These are phyloP conservation scores for Globisporangium irregulare DNA, from an alignment of 352 stramenopile genomes.

Conservation along the genomic window DNA sequence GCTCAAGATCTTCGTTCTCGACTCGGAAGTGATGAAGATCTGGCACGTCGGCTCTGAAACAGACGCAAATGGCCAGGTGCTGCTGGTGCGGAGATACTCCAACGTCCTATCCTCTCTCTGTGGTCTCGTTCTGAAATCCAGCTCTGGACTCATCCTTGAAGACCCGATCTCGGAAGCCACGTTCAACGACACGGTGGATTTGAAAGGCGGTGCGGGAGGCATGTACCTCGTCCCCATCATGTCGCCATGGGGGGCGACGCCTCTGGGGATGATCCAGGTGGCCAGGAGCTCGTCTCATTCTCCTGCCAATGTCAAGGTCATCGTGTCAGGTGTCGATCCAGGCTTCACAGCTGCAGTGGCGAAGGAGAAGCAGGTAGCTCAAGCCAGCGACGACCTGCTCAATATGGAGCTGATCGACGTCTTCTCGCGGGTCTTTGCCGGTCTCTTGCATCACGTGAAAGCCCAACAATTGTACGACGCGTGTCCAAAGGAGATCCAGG, in stretches of 20 bases:
- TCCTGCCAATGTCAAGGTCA: background rate
- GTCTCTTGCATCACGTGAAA: conserved; percentile 50
- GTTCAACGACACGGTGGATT: conserved; percentile 75
- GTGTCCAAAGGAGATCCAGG: conserved; percentile 45
- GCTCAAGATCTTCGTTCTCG: conserved; percentile 60
- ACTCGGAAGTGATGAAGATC: conserved; percentile 42
- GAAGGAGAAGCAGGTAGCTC: conserved; percentile 37
- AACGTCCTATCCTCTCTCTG: conserved; percentile 63
- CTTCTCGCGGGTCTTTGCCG: conserved; percentile 56
- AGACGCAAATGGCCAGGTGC: conserved; percentile 17
- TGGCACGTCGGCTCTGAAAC: conserved; percentile 46
- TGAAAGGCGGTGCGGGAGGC: conserved; percentile 47
- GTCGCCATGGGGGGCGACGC: conserved; percentile 41
- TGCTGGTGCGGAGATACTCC: conserved; percentile 58
- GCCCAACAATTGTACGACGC: conserved; percentile 48
- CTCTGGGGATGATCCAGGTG: conserved; percentile 69
- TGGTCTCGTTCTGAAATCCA: conserved; percentile 25
- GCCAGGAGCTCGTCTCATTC: conserved; percentile 22
- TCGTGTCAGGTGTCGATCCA: background rate
- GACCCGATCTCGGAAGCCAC: conserved; percentile 46
- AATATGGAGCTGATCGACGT: conserved; percentile 50
- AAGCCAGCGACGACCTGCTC: conserved; percentile 50
- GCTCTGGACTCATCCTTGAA: conserved; percentile 26
- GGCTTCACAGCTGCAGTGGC: conserved; percentile 21
- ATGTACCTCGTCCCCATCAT: conserved; percentile 59